Percentiles rank a stretch among this genome's conserved stretches.
phyloP scores from a whole-genome alignment of 1,139 yeast species.

The Kurtzmaniella quercitrusa region DNA sequence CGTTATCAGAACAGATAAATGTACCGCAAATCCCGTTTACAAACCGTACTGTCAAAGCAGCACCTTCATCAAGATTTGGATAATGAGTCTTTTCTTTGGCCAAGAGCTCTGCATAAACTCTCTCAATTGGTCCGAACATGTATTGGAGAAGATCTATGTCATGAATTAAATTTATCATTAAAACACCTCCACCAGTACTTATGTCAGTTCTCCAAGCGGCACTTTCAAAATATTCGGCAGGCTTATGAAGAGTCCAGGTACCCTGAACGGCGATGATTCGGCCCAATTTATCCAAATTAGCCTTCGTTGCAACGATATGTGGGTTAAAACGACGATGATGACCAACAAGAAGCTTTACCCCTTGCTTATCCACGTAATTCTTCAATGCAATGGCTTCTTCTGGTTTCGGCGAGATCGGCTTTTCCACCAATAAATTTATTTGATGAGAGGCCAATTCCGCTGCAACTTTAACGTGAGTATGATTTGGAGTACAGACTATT shows the following conservation, averaged over 20 bases:
- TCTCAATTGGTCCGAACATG: conserved; percentile 35
- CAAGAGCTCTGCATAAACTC: conserved; percentile 35
- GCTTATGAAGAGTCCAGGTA: conserved; percentile 35
- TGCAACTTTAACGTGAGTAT: conserved; percentile 32
- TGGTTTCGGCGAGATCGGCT: conserved; percentile 32
- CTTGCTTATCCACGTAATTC: conserved; percentile 16
- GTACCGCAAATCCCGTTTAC: conserved; percentile 34
- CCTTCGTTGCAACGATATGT: conserved; percentile 32
- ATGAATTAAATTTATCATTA: conserved; percentile 37
- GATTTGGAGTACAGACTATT: conserved; percentile 39
- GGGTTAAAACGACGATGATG: conserved; percentile 42
- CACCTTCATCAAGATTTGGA: conserved; percentile 39
- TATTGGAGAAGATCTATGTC: conserved; percentile 37
- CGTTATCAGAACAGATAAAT: conserved; percentile 37
- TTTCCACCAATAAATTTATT: conserved; percentile 34
- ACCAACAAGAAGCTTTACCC: conserved; percentile 32
- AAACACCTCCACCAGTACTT: conserved; percentile 35
- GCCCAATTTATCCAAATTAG: conserved; percentile 26
- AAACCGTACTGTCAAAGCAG: conserved; percentile 31
- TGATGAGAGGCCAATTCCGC: conserved; percentile 31
- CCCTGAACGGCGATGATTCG: conserved; percentile 37
- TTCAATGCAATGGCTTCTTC: conserved; percentile 30
- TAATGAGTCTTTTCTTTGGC: conserved; percentile 26
- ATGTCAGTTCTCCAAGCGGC: conserved; percentile 35
- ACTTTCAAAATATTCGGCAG: conserved; percentile 25